Base-by-base conservation (phyloP, 2,329 filamentous ascomycete genomes). In the Epichloe festucae region DNA sequence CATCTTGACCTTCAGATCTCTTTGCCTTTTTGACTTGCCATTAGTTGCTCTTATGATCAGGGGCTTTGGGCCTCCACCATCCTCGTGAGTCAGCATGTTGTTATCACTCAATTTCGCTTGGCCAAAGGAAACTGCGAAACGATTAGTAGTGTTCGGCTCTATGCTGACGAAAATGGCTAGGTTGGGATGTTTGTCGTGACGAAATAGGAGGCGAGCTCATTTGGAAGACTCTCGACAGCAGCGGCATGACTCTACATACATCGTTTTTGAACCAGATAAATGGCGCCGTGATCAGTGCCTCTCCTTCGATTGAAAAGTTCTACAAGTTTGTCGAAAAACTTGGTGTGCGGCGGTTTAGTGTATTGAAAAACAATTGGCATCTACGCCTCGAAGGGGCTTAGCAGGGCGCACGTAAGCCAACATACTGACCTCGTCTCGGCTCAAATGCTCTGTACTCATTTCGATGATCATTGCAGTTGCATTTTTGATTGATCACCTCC, bases 21-120 rank as follows among this genome's bases (percentile, higher is more conserved):
- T 74, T 56, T 76, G 74, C 55, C 69, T 72, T 60, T 81, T 81
- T 48, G 72, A 77, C 63, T 85, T 87, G 60, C 87, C 89, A 66
- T 97, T 88, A 36, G 86, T 85, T 14, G 89, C 91, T 54, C 89
- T 84, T 57, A 98, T 79, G 44, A 97, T 72, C 53, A 97, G 72
- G 7, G 89, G 84, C 14, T 85, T 70, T 5, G 83, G 81, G 31
- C 71, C 70, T 11, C 76, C 68, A 14, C 76, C 76, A 53, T 76
- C 68, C 1, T 83, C 73, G 58, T 88, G 83, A 60, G 79, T 73
- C 53, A 84, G 73, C 14, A 76, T 72, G 50, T 78, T 72, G 41
- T 74, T 71, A 53, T 70, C 34, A 41, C 48, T 27, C 15, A 12
- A 31, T 5, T 43, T 34, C n/a, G 23, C 38, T 31, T 12, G 42